Evolutionary conservation across 2,329 filamentous ascomycete species (phyloP).

Genomic region (Colletotrichum trifolii): DNA sequence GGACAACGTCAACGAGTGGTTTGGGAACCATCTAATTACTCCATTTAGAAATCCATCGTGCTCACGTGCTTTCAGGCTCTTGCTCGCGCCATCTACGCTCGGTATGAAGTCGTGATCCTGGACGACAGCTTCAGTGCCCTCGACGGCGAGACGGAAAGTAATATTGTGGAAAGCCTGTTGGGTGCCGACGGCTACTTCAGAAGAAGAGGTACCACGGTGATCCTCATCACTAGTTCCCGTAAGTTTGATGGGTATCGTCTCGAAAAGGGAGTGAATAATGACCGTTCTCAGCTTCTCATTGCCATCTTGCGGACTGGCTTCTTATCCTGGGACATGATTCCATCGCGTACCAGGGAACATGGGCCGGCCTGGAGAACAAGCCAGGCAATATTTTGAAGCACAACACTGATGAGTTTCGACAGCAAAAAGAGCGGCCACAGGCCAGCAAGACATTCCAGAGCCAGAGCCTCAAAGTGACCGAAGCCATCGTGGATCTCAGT

Average conservation of each 20-base stretch:
- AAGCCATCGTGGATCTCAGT: conserved; percentile 13
- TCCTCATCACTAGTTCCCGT: conserved; percentile 21
- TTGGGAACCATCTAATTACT: background rate
- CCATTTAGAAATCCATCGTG: too few species aligned
- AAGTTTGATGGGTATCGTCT: background rate
- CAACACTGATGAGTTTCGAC: background rate
- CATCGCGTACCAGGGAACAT: conserved; percentile 15
- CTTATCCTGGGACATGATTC: background rate
- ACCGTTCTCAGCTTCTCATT: conserved; percentile 6
- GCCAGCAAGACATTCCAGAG: too few species aligned
- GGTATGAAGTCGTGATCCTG: conserved; percentile 2
- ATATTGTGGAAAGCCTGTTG: conserved; percentile 36
- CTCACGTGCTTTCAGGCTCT: conserved; percentile 14
- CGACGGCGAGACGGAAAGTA: conserved; percentile 34
- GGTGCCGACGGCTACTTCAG: conserved; percentile 36
- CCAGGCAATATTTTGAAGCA: background rate
- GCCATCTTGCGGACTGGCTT: conserved; percentile 6
- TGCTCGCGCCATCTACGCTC: conserved; percentile 26
- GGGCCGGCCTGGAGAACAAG: background rate
- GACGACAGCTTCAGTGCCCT: conserved; percentile 36
- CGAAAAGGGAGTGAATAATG: background rate
- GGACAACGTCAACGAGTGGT: conserved; percentile 42
- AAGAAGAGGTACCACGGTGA: conserved; percentile 36
- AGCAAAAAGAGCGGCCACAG: too few species aligned
- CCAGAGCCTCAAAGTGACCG: conserved; percentile 16